Evolutionary conservation across 768 basidiomycete genomes (phyloP), one percentile per base, ranked within the genome.

Genomic region (Lactifluus piperatus): DNA sequence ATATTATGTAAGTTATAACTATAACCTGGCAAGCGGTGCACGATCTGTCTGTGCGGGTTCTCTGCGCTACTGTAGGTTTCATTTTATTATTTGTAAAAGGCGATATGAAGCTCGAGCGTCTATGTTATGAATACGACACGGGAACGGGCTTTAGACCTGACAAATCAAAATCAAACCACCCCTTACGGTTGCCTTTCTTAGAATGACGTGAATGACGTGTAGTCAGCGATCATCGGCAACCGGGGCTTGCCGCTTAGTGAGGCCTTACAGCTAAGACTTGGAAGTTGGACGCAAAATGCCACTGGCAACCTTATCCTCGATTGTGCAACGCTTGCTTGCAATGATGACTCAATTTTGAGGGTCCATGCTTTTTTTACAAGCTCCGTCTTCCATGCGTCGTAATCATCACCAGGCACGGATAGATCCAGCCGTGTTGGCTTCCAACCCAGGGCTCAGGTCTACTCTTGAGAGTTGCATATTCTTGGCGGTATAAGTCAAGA

Each of bases 41-140:
- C 20, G 54, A 46, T 27, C 47, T 45, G 59, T n/a, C 59, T 60
- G 59, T 60, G 58, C 47, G 39, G 41, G 27, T 50, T 55, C 54
- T 51, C 5, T n/a, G n/a, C n/a, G n/a, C n/a, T n/a, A n/a, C n/a
- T n/a, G n/a, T 43, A 51, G 32, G 16, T 37, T 54, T 55, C 22
- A 60, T 50, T 49, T 55, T 34, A 37, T 44, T 29, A 56, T 55
- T 60, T 56, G 54, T 30, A 20, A 51, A 51, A 49, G 16, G 18
- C 27, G 41, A 50, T 20, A 41, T 51, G 48, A 60, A 20, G 16
- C n/a, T 44, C 34, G 45, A 53, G 22, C 29, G 37, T 20, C 27
- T 22, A 49, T 46, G 32, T 46, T 37, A 44, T 37, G 5, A 10
- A n/a, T 48, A 37, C 39, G 45, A 34, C 41, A 29, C 26, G 13